Conservation (phyloP, 176 grass and related monocot species). For the Cenchrus americanus region DNA sequence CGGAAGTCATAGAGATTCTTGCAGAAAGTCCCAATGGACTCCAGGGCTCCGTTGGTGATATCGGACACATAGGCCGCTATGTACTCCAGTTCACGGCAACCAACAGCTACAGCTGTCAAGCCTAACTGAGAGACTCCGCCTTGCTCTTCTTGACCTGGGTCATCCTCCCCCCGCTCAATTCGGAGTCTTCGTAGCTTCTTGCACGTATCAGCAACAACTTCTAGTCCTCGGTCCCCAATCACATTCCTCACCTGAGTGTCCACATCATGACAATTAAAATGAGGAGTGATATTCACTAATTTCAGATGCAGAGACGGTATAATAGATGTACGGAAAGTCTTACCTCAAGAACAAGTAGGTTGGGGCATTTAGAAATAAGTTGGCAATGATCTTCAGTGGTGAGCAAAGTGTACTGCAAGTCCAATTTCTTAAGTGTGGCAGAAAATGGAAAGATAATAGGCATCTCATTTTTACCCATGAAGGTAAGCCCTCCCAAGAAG, state of each 20-base stretch:
- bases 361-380: constrained; percentile 74
- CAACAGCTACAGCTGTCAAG: constrained; percentile 70
- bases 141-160: constrained; percentile 88
- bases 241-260: constrained; percentile 73
- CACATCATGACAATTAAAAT: constrained; percentile 38
- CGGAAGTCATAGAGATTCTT: constrained; percentile 86
- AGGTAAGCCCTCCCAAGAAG: constrained; percentile 65
- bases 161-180: constrained; percentile 91
- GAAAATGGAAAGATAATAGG: constrained; percentile 63
- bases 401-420: constrained; percentile 91
- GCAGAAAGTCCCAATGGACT: constrained; percentile 82
- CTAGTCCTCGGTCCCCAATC: constrained; percentile 84
- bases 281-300: not conserved
- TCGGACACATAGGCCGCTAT: constrained; percentile 94
- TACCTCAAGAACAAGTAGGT: constrained; percentile 90
- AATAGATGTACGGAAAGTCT: constrained; percentile 17
- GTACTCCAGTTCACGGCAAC: constrained; percentile 83
- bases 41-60: constrained; percentile 79
- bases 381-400: constrained; percentile 88
- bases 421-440: constrained; percentile 74
- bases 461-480: constrained; percentile 80
- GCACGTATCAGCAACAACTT: constrained; percentile 70
- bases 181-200: constrained; percentile 76
- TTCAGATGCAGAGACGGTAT: not conserved
- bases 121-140: constrained; percentile 77